A percentile compares a stretch with the other conserved stretches of the same genome.
phyloP scores from a whole-genome alignment of 176 grass and related monocot genomes.

The Poa pratensis region DNA sequence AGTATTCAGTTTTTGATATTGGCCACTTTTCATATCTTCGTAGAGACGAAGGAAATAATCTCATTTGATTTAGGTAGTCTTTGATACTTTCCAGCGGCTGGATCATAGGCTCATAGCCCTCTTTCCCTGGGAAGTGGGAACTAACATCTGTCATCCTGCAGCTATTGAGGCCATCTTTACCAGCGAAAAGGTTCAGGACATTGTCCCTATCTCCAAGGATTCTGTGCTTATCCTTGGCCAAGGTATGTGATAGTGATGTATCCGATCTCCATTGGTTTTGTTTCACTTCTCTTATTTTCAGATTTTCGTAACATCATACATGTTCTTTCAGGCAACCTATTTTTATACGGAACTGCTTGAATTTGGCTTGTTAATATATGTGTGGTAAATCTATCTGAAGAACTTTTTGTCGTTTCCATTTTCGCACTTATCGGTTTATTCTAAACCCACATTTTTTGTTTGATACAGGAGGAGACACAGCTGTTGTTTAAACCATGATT shows the following conservation, averaged over 20 bases:
- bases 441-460: background rate
- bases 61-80: conserved; percentile 36
- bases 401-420: conserved; percentile 18
- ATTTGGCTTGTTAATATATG: conserved; percentile 46
- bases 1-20: conserved; percentile 17
- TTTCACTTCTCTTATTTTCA: conserved; percentile 13
- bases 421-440: background rate
- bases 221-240: conserved; percentile 83
- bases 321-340: conserved; percentile 55
- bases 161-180: conserved; percentile 85
- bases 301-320: conserved; percentile 10
- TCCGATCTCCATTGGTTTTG: conserved; percentile 14
- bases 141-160: conserved; percentile 51
- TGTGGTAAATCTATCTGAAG: conserved; percentile 35
- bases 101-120: conserved; percentile 28
- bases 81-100: conserved; percentile 5
- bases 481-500: conserved; percentile 50
- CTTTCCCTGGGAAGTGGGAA: background rate
- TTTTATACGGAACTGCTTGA: conserved; percentile 62
- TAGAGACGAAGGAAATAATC: background rate
- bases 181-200: conserved; percentile 80
- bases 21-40: conserved; percentile 1
- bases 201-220: conserved; percentile 78
- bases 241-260: conserved; percentile 52
- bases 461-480: conserved; percentile 37